Percentiles rank a stretch among this genome's conserved stretches.
These are phyloP conservation scores for Termitomyces titanicus DNA, from an alignment of 768 basidiomycete species.

Conservation along the genomic window DNA sequence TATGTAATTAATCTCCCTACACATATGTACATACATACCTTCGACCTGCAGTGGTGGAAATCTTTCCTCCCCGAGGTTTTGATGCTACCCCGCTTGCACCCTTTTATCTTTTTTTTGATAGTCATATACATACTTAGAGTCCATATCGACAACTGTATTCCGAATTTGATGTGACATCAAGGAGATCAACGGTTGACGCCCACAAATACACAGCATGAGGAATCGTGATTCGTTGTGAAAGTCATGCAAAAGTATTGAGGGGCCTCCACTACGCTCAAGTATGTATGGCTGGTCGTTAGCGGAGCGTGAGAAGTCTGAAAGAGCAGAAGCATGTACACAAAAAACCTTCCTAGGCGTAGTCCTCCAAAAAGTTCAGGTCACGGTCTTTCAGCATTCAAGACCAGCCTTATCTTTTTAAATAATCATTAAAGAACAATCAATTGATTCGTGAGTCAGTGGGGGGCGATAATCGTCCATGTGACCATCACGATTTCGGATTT, in stretches of 20 bases:
- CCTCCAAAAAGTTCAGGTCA: too few relatives aligned
- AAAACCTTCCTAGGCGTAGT: too few relatives aligned
- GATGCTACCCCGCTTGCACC: background rate
- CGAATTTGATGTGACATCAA: background rate
- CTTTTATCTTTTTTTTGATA: background rate
- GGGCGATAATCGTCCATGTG: background rate
- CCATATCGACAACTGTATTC: background rate
- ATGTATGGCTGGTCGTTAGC: too few relatives aligned
- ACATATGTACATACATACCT: background rate
- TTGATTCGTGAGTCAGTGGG: background rate
- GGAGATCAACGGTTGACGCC: background rate
- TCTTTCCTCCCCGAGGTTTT: background rate
- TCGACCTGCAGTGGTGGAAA: background rate
- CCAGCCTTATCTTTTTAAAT: too few relatives aligned
- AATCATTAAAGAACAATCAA: too few relatives aligned
- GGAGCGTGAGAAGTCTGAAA: too few relatives aligned
- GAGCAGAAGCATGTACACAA: too few relatives aligned
- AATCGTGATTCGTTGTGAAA: too few relatives aligned
- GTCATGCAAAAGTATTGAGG: too few relatives aligned
- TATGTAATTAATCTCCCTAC: too few relatives aligned
- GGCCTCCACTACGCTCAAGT: too few relatives aligned
- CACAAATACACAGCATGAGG: background rate
- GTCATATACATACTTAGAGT: background rate
- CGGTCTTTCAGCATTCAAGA: too few relatives aligned
- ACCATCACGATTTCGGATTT: background rate